These are phyloP conservation scores for Pestalotiopsis sp. DNA, from an alignment of 2,329 filamentous ascomycete species.

Conservation along the genomic window DNA sequence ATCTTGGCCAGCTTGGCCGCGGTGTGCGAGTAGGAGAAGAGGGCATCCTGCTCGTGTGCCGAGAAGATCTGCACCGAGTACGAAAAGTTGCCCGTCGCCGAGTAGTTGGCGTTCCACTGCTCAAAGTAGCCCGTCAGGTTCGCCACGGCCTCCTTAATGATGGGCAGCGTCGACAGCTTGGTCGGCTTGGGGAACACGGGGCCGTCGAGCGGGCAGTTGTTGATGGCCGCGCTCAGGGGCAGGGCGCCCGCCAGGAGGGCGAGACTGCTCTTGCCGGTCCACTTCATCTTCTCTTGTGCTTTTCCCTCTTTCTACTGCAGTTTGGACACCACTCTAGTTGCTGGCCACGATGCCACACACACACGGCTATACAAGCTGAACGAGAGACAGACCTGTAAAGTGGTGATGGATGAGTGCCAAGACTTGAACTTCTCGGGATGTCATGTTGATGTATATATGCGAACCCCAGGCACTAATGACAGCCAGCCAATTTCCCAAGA, in stretches of 20 bases:
- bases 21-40: slow-evolving; percentile 38
- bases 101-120: slow-evolving; percentile 7
- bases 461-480: neutral
- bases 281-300: neutral
- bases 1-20: slow-evolving; percentile 29
- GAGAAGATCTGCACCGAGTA: slow-evolving; percentile 43
- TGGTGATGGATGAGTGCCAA: slow-evolving; percentile 8
- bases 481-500: neutral
- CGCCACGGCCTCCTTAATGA: slow-evolving; percentile 23
- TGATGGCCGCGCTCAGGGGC: slow-evolving; percentile 6
- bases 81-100: slow-evolving; percentile 31
- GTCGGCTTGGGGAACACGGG: slow-evolving; percentile 29
- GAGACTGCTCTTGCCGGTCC: neutral
- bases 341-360: neutral
- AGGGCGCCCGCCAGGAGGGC: slow-evolving; percentile 7
- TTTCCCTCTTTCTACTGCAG: neutral
- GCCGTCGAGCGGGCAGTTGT: slow-evolving; percentile 28
- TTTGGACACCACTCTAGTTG: neutral
- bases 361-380: neutral
- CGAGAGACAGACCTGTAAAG: slow-evolving; percentile 3
- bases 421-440: neutral
- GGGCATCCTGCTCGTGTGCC: slow-evolving; percentile 27
- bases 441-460: slow-evolving; percentile 11
- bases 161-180: slow-evolving; percentile 21
- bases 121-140: slow-evolving; percentile 25